These are phyloP conservation scores for Suhomyces pyralidae DNA, from an alignment of 805 yeast genomes.

Conservation along the genomic window DNA sequence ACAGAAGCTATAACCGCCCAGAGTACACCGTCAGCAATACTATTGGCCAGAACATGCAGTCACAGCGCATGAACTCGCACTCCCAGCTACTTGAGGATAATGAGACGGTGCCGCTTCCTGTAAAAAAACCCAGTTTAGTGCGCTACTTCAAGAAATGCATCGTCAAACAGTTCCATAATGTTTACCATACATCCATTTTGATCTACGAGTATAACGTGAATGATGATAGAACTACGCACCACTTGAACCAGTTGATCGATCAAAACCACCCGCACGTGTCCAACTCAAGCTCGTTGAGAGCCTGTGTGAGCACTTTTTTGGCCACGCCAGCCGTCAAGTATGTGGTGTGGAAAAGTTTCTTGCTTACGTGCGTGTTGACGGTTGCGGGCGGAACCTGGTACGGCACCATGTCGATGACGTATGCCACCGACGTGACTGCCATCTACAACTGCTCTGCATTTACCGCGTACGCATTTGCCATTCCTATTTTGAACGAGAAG, in stretches of 20 bases:
- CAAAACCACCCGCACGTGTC: slow-evolving; percentile 35
- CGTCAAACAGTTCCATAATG: slow-evolving; percentile 42
- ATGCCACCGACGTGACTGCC: slow-evolving; percentile 85
- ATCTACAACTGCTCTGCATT: slow-evolving; percentile 89
- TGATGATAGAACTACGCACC: slow-evolving; percentile 29
- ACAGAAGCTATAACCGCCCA: slow-evolving; percentile 11
- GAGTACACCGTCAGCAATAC: slow-evolving; percentile 15
- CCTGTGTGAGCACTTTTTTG: slow-evolving; percentile 35
- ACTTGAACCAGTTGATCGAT: slow-evolving; percentile 33
- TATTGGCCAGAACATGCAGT: slow-evolving; percentile 20
- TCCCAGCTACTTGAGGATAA: slow-evolving; percentile 24
- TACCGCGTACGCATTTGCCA: slow-evolving; percentile 81
- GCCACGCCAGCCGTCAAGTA: slow-evolving; percentile 48
- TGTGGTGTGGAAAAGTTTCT: slow-evolving; percentile 40
- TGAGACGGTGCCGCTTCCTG: slow-evolving; percentile 10
- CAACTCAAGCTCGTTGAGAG: slow-evolving; percentile 27
- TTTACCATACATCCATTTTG: slow-evolving; percentile 41
- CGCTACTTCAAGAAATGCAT: slow-evolving; percentile 34
- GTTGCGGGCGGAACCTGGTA: slow-evolving; percentile 85
- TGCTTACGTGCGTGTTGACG: slow-evolving; percentile 58
- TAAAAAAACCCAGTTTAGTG: slow-evolving; percentile 13
- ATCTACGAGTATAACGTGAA: slow-evolving; percentile 42
- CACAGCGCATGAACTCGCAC: slow-evolving; percentile 29
- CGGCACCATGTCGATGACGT: slow-evolving; percentile 73
- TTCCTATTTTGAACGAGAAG: slow-evolving; percentile 65